Base-by-base conservation (phyloP, 2,329 filamentous ascomycete species). In the Didymellaceae sp. region DNA sequence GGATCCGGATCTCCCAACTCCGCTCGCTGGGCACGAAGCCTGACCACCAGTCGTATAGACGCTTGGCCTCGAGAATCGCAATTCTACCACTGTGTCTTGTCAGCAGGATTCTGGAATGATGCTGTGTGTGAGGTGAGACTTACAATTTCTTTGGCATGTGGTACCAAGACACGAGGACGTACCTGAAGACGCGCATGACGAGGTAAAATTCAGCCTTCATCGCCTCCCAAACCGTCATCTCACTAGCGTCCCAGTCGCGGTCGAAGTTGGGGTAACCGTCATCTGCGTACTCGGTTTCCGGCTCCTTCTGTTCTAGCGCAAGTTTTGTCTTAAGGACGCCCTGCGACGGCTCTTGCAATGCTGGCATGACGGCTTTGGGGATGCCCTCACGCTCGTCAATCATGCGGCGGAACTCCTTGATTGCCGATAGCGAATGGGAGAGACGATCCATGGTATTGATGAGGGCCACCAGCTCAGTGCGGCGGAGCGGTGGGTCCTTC, bases 371-470 rank as follows among this genome's bases (percentile, higher is more conserved):
- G 30, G 54, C 50, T 33, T 54, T 58, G 24, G 70, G 63, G 11
- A 63, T 34, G 14, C 63, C 69, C 16, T 73, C 72, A 33, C 70
- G 66, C 52, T 71, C 68, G 14, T 79, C 76, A 42, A 80, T 63
- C 75, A 82, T 79, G 21, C 75, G 72, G 31, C 82, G 78, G 77
- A 99, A 97, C 45, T 86, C 80, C 47, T 85, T 83, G 33, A 96
- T 82, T 0, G 90, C 87, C 25, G 82, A 79, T 54, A 99, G 76
- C 43, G 90, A 94, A 71, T 89, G 87, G 57, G 89, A 91, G 56
- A 97, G 86, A 26, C 93, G 85, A 22, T 90, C 90, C 52, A 97
- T 87, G 0, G 94, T 97, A 75, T 99, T 99, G 76, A 97, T 88
- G 16, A 99, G 80, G 2, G 94, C 90, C 16, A 99, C 94, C 9